These are phyloP conservation scores for Podospora fimiseda DNA, from an alignment of 495 filamentous ascomycete genomes.

Conservation along the genomic window DNA sequence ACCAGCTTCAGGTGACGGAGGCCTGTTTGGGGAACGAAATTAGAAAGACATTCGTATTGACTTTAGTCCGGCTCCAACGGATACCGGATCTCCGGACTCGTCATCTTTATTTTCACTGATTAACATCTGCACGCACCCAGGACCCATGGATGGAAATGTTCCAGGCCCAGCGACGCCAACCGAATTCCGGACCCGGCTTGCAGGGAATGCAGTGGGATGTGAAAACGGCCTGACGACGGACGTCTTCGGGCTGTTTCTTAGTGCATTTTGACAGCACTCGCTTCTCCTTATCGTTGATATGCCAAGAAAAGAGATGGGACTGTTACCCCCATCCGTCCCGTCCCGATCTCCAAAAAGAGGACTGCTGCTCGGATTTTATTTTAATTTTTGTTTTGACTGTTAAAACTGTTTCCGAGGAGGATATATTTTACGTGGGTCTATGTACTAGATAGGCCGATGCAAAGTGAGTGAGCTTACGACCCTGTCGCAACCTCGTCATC, in stretches of 20 bases:
- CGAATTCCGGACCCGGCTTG: no score
- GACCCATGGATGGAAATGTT: no score
- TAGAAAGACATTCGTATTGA: no score
- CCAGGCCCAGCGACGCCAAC: no score
- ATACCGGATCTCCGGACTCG: no score
- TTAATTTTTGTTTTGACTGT: background rate
- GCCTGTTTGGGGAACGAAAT: no score
- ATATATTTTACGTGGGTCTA: no score
- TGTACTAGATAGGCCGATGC: no score
- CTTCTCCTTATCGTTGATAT: background rate
- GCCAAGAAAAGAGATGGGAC: background rate
- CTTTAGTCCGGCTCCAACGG: no score
- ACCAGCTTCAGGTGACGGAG: no score
- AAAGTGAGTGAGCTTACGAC: background rate
- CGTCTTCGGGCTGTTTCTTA: background rate
- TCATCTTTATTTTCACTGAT: no score
- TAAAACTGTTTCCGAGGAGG: no score
- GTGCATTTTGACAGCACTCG: background rate
- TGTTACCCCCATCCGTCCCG: background rate
- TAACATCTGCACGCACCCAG: background rate
- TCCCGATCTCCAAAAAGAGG: background rate
- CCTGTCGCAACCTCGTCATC: background rate
- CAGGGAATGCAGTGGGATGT: background rate
- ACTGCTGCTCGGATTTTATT: background rate
- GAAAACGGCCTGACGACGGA: background rate